Base-by-base conservation (phyloP, 257 asterid species). In the Mitragyna speciosa region DNA sequence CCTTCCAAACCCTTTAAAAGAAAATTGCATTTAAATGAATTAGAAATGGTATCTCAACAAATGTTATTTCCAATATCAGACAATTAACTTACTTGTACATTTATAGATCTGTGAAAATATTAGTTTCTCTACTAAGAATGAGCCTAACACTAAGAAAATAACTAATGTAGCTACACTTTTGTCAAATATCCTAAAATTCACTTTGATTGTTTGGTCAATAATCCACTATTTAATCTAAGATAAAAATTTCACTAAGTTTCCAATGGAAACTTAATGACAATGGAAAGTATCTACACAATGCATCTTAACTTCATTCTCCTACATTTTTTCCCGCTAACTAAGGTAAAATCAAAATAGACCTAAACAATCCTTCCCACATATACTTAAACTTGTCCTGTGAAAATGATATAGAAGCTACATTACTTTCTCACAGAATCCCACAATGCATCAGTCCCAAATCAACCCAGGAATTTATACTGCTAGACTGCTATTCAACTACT, bases 1-100 rank as follows among this genome's bases (percentile, higher is more conserved):
- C 99, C 99, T 88, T 96, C 95, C 91, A 96, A 87, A 70, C 92
- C 99, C 99, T 96, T 73, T 1, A 47, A 76, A 73, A 79, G 59
- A 84, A 54, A 71, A 56, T 6, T 43, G 71, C 41, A 59, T 59
- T 36, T 12, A 33, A 43, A 11, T 11, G 56, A 12, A 43, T 43
- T 24, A n/a, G 28, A 69, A 69, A 70, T n/a, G 20, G 15, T 67
- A 16, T 36, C 49, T 39, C 49, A 67, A 33, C 49, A 67, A 36
- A 36, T 36, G 4, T 7, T 67, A 67, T 15, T 22, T 67, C 26
- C 49, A 9, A 61, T 12, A 61, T 22, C 2, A n/a, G 31, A 61
- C 67, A 24, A 14, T 17, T 36, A 67, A 36, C 41, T 36, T 36
- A 36, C 26, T 17, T 4, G 71, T 36, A 9, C 14, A 36, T 36